A percentile compares a stretch with the other conserved stretches of the same genome.
Conservation (phyloP, 176 grass and related monocot species). For the Aechmea fasciata region DNA sequence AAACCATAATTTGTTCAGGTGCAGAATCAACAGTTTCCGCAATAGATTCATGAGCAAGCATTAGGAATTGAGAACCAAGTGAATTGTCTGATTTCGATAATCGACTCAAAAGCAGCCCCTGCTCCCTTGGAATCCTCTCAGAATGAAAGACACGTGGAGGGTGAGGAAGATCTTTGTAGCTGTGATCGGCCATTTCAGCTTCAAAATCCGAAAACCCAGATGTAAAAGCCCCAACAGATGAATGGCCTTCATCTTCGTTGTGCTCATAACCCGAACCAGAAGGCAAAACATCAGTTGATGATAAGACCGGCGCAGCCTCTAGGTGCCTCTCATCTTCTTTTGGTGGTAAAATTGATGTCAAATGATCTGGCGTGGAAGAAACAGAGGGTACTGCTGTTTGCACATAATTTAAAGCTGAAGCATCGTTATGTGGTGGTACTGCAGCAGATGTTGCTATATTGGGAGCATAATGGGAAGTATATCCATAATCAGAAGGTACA, state of each 20-base stretch:
- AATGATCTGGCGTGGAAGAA: constrained; percentile 39
- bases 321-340: constrained; percentile 48
- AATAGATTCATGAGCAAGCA: constrained; percentile 52
- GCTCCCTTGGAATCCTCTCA: constrained; percentile 69
- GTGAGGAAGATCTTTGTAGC: constrained; percentile 30
- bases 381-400: constrained; percentile 22
- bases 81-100: constrained; percentile 89
- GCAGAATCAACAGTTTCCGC: constrained; percentile 36
- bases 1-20: constrained; percentile 20
- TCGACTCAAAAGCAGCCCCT: constrained; percentile 44
- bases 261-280: constrained; percentile 36
- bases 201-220: constrained; percentile 73
- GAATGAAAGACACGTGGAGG: constrained; percentile 65
- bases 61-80: constrained; percentile 64
- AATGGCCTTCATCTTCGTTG: constrained; percentile 65
- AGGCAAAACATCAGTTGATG: constrained; percentile 31
- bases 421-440: constrained; percentile 25
- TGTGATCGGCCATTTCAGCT: constrained; percentile 42
- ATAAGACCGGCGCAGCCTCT: constrained; percentile 20
- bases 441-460: constrained; percentile 34
- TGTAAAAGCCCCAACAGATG: constrained; percentile 47
- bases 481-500: constrained; percentile 49
- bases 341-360: constrained; percentile 37
- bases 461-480: constrained; percentile 38
- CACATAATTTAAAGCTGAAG: constrained; percentile 36